phyloP scores from a whole-genome alignment of 1,284 basidiomycete species.

The Gymnopus androsaceus region DNA sequence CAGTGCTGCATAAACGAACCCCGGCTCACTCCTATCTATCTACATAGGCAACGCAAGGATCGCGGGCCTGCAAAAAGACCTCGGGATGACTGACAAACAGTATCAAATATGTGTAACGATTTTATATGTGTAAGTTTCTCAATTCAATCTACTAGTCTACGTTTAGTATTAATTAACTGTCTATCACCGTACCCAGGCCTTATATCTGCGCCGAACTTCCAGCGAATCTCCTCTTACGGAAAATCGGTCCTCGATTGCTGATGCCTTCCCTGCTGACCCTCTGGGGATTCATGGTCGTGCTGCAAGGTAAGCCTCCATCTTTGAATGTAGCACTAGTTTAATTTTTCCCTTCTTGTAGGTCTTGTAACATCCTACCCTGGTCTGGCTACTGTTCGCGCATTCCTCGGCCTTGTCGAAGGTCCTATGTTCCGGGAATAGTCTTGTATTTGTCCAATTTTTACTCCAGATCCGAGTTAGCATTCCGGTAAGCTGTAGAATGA shows the following conservation, averaged over 20 bases:
- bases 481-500: slow-evolving; percentile 37
- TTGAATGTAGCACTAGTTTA: too few species aligned
- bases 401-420: slow-evolving; percentile 60
- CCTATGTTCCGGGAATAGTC: slow-evolving; percentile 54
- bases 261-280: slow-evolving; percentile 51
- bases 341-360: slow-evolving; percentile 45
- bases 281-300: slow-evolving; percentile 53
- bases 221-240: slow-evolving; percentile 51
- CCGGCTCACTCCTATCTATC: neutral
- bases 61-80: slow-evolving; percentile 53
- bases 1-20: slow-evolving; percentile 19
- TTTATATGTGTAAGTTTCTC: slow-evolving; percentile 45
- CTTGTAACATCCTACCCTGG: slow-evolving; percentile 50
- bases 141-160: neutral
- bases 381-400: slow-evolving; percentile 53
- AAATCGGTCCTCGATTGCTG: slow-evolving; percentile 52
- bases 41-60: slow-evolving; percentile 56
- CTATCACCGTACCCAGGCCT: slow-evolving; percentile 38
- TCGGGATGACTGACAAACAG: slow-evolving; percentile 45
- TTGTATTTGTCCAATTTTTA: slow-evolving; percentile 58
- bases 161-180: neutral
- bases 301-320: slow-evolving; percentile 53
- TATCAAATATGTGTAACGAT: slow-evolving; percentile 51
- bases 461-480: slow-evolving; percentile 51
- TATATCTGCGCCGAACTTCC: slow-evolving; percentile 60